These are phyloP conservation scores for Diaporthe eres DNA, from an alignment of 2,329 filamentous ascomycete genomes.

Conservation along the genomic window DNA sequence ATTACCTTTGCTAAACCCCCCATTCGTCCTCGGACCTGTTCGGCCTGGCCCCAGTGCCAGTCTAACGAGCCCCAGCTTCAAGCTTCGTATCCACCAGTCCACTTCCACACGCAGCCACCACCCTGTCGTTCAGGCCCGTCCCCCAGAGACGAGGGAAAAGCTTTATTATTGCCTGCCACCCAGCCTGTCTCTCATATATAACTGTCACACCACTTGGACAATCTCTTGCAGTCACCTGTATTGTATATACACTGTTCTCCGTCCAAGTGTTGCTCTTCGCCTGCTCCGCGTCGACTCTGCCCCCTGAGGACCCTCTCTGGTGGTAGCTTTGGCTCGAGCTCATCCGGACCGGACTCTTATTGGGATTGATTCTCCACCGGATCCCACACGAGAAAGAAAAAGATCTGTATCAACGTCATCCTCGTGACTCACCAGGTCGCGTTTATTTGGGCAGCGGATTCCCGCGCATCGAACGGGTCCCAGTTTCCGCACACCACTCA, in stretches of 20 bases:
- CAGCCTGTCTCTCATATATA: background rate
- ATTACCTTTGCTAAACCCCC: conserved; percentile 37
- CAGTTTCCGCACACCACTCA: background rate
- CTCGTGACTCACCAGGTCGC: conserved; percentile 28
- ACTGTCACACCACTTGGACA: background rate
- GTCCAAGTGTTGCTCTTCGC: background rate
- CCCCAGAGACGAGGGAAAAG: conserved; percentile 23
- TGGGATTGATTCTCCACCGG: conserved; percentile 21
- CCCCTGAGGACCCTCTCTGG: background rate
- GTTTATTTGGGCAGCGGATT: background rate
- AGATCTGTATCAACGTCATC: conserved; percentile 20
- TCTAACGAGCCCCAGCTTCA: conserved; percentile 38
- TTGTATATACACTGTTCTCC: background rate
- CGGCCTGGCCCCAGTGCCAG: conserved; percentile 34
- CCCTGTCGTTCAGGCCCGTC: conserved; percentile 9
- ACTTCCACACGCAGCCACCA: conserved; percentile 28
- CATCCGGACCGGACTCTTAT: background rate
- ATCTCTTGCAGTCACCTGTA: background rate
- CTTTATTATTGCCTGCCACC: conserved; percentile 30
- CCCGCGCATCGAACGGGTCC: background rate
- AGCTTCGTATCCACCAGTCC: conserved; percentile 34
- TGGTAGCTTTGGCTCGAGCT: conserved; percentile 18
- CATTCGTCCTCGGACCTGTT: conserved; percentile 32
- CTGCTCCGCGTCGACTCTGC: conserved; percentile 1
- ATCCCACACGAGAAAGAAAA: conserved; percentile 1